These are phyloP conservation scores for Silene latifolia DNA, from an alignment of 148 eudicot species.

Conservation along the genomic window DNA sequence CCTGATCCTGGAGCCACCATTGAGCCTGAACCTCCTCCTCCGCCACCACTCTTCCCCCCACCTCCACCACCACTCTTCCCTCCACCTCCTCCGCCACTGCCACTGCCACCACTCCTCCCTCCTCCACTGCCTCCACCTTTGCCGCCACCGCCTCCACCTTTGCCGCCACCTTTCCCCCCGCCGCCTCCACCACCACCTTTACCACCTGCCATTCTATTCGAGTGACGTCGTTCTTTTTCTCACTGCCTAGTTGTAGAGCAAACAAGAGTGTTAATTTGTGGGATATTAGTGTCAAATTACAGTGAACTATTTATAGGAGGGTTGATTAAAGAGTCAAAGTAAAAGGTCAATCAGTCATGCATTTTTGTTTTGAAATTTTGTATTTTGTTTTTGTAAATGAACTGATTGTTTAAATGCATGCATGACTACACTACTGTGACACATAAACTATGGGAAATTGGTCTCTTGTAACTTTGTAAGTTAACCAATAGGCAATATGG, in stretches of 20 bases:
- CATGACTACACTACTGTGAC: no score
- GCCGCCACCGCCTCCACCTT: conserved; percentile 14
- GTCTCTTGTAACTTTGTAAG: no score
- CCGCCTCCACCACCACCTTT: conserved; percentile 2
- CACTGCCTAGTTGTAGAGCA: background rate
- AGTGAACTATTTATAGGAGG: no score
- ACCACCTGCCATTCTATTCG: background rate
- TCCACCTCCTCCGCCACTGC: background rate
- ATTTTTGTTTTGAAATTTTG: no score
- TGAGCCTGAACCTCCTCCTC: no score
- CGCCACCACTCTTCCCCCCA: background rate
- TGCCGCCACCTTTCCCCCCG: conserved; percentile 14
- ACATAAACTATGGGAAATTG: no score
- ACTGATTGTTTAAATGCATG: no score
- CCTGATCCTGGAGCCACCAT: background rate
- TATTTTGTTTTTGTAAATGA: no score
- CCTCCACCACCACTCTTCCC: conserved; percentile 3
- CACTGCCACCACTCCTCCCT: background rate
- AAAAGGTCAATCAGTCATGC: no score
- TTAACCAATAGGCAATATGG: no score
- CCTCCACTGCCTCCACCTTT: conserved; percentile 13
- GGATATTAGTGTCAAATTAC: background rate
- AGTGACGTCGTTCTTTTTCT: no score
- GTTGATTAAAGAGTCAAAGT: no score
- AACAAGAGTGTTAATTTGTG: background rate